Evolutionary conservation across 2,329 filamentous ascomycete genomes (phyloP).

Genomic region (Fusarium tjaetaba): DNA sequence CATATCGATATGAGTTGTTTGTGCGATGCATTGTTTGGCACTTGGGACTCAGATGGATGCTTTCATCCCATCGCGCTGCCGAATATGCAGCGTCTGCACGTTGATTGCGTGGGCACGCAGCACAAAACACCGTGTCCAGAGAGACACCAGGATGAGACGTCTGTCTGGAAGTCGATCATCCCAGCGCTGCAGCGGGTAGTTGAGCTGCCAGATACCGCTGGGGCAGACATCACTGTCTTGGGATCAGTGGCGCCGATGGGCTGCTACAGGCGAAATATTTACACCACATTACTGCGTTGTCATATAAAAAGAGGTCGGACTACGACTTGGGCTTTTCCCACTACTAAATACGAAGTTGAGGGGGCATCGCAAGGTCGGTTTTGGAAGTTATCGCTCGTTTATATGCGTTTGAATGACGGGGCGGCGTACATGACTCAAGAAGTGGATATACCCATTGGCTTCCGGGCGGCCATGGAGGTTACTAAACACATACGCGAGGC

Average conservation of each 20-base stretch:
- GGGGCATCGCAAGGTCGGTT: not conserved
- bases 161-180: not conserved
- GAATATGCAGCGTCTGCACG: not conserved
- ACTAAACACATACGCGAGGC: not conserved
- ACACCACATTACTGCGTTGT: not conserved
- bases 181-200: not conserved
- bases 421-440: not conserved
- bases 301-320: not conserved
- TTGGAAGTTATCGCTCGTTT: not conserved
- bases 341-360: not conserved
- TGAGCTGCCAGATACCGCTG: not conserved
- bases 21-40: slow-evolving; percentile 3
- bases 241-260: not conserved
- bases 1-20: not conserved
- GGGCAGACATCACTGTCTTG: not conserved
- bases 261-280: not conserved
- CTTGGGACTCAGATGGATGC: not conserved
- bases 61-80: not conserved
- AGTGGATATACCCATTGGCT: not conserved
- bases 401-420: not conserved
- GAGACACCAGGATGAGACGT: rapidly evolving
- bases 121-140: not conserved
- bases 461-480: not conserved
- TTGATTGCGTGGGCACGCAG: not conserved
- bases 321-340: slow-evolving; percentile 1